Evolutionary conservation across 495 filamentous ascomycete genomes (phyloP).

Genomic region (Daldinia concentrica): DNA sequence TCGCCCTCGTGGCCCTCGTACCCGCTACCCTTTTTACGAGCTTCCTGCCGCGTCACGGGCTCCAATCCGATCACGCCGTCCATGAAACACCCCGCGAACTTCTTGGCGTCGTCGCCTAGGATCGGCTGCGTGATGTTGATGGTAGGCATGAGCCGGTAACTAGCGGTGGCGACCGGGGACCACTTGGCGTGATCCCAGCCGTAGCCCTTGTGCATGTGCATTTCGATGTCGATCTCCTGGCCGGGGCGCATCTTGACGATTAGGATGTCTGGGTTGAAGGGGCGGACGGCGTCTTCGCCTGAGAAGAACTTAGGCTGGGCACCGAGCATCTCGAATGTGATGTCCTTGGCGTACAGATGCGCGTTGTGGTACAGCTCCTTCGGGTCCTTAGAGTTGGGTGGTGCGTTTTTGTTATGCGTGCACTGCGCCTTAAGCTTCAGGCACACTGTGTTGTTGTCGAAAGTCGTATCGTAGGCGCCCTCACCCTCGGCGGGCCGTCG

Average conservation of each 20-base stretch:
- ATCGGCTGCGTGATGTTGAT: slow-evolving; percentile 87
- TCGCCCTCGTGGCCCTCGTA: slow-evolving; percentile 78
- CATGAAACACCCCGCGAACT: slow-evolving; percentile 92
- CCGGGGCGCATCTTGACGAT: slow-evolving; percentile 94
- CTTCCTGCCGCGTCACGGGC: slow-evolving; percentile 73
- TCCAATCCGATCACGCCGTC: slow-evolving; percentile 85
- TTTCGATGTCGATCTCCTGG: slow-evolving; percentile 81
- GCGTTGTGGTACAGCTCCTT: slow-evolving; percentile 83
- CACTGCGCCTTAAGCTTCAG: slow-evolving; percentile 78
- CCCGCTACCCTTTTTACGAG: slow-evolving; percentile 64
- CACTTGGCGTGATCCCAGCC: slow-evolving; percentile 98
- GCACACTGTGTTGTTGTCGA: slow-evolving; percentile 82
- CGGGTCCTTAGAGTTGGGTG: slow-evolving; percentile 77
- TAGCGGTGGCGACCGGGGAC: slow-evolving; percentile 93
- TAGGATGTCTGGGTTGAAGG: slow-evolving; percentile 91
- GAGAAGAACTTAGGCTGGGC: slow-evolving; percentile 74
- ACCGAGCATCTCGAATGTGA: slow-evolving; percentile 78
- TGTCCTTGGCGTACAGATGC: slow-evolving; percentile 85
- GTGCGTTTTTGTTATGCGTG: slow-evolving; percentile 75
- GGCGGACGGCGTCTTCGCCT: slow-evolving; percentile 69
- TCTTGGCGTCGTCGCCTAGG: slow-evolving; percentile 82
- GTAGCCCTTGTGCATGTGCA: slow-evolving; percentile 93
- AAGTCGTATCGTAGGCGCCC: slow-evolving; percentile 54
- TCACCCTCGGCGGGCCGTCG: slow-evolving; percentile 57
- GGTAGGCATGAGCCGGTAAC: slow-evolving; percentile 87